Evolutionary conservation across 2,329 filamentous ascomycete species (phyloP).

Genomic region (Orbilia blumenaviensis): DNA sequence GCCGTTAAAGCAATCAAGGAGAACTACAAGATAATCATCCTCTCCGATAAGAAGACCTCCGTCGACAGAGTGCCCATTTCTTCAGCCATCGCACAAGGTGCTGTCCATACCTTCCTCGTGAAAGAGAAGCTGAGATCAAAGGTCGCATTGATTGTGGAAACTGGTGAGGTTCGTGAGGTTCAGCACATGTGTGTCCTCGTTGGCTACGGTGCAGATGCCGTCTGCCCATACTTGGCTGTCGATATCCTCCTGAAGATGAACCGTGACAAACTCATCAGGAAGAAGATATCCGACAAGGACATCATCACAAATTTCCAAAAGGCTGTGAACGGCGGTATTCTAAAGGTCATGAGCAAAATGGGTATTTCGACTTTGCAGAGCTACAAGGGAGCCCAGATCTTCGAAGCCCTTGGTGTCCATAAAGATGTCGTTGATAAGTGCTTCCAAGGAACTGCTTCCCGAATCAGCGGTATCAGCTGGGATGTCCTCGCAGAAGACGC

Average conservation of each 20-base stretch:
- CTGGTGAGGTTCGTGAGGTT: slow-evolving; percentile 93
- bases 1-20: slow-evolving; percentile 84
- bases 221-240: slow-evolving; percentile 94
- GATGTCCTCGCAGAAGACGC: slow-evolving; percentile 93
- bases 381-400: slow-evolving; percentile 98
- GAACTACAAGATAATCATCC: slow-evolving; percentile 82
- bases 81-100: slow-evolving; percentile 83
- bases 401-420: slow-evolving; percentile 92
- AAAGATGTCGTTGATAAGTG: slow-evolving; percentile 91
- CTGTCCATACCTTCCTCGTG: slow-evolving; percentile 94
- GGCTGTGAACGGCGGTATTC: slow-evolving; percentile 92
- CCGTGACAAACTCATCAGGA: slow-evolving; percentile 89
- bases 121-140: slow-evolving; percentile 95
- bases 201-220: slow-evolving; percentile 91
- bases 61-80: slow-evolving; percentile 85
- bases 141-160: slow-evolving; percentile 87
- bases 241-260: slow-evolving; percentile 98
- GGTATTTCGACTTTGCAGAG: slow-evolving; percentile 95
- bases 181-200: slow-evolving; percentile 99
- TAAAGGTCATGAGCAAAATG: slow-evolving; percentile 99
- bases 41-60: slow-evolving; percentile 87
- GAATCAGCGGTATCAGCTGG: slow-evolving; percentile 93
- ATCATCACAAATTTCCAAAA: slow-evolving; percentile 97
- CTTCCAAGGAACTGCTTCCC: slow-evolving; percentile 92
- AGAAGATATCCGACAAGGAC: slow-evolving; percentile 81